phyloP scores from a whole-genome alignment of 495 filamentous ascomycete genomes.

The Penicillium salamii region DNA sequence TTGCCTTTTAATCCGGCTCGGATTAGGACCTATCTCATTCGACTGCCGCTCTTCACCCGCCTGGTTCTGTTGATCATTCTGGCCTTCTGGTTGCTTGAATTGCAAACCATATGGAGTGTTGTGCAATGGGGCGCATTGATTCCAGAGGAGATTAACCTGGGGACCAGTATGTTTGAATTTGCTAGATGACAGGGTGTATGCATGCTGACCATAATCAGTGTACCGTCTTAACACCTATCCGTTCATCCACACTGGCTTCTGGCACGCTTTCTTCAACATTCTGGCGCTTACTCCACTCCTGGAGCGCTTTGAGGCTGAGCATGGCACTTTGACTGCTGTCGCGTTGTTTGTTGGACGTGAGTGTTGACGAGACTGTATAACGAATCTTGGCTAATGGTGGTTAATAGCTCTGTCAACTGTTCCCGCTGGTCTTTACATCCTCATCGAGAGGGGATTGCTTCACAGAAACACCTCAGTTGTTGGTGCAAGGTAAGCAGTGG shows the following conservation, averaged over 20 bases:
- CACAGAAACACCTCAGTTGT: conserved; percentile 64
- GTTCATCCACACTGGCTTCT: conserved; percentile 75
- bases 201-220: conserved; percentile 53
- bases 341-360: conserved; percentile 86
- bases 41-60: conserved; percentile 85
- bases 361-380: conserved; percentile 33
- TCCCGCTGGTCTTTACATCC: conserved; percentile 68
- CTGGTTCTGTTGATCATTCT: conserved; percentile 66
- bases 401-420: conserved; percentile 71
- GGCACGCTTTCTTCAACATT: conserved; percentile 78
- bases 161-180: conserved; percentile 61
- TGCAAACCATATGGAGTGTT: conserved; percentile 67
- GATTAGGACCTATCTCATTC: conserved; percentile 68
- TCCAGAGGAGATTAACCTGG: conserved; percentile 68
- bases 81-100: conserved; percentile 61
- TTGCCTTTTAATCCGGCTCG: conserved; percentile 49
- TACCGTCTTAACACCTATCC: conserved; percentile 93
- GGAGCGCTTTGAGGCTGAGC: conserved; percentile 89
- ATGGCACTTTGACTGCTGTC: conserved; percentile 82
- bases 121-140: conserved; percentile 72
- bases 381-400: conserved; percentile 12
- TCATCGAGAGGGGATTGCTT: conserved; percentile 66
- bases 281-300: conserved; percentile 77
- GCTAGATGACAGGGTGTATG: not conserved
- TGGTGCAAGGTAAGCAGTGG: conserved; percentile 70